These are phyloP conservation scores for Sonneratia alba DNA, from an alignment of 345 rosid species.

Conservation along the genomic window DNA sequence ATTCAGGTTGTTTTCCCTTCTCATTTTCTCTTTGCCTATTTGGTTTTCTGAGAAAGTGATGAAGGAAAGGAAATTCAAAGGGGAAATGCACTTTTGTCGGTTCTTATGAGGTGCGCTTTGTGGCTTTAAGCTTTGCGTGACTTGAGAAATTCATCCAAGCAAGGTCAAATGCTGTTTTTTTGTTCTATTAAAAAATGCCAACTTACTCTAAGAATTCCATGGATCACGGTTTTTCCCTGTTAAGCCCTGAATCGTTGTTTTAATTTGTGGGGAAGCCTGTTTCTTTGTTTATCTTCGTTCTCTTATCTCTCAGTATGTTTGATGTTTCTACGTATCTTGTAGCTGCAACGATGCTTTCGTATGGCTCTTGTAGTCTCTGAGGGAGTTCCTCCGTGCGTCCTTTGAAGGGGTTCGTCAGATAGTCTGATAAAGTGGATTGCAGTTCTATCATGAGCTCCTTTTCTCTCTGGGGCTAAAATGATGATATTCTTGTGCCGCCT, in stretches of 20 bases:
- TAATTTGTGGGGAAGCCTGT: not conserved
- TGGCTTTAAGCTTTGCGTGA: slow-evolving; percentile 1
- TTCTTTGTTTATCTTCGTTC: not conserved
- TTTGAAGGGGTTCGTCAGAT: not conserved
- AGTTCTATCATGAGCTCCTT: not conserved
- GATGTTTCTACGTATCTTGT: too few species aligned
- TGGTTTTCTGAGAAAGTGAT: slow-evolving; percentile 19
- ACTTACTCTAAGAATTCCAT: not conserved
- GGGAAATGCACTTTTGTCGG: not conserved
- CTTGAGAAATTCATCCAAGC: not conserved
- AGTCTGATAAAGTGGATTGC: not conserved
- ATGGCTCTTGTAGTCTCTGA: too few species aligned
- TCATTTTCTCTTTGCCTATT: slow-evolving; percentile 11
- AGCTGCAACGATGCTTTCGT: slow-evolving; percentile 1
- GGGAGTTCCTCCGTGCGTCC: not conserved
- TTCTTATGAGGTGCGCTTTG: not conserved
- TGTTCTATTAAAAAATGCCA: not conserved
- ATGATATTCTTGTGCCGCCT: too few species aligned
- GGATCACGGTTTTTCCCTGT: too few species aligned
- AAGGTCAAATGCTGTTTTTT: not conserved
- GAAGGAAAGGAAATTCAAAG: slow-evolving; percentile 1
- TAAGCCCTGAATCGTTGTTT: not conserved
- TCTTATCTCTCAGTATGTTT: not conserved
- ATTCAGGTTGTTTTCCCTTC: slow-evolving; percentile 38
- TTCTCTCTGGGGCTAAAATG: not conserved